These are phyloP conservation scores for Fagopyrum tataricum DNA, from an alignment of 148 eudicot genomes.

Conservation along the genomic window DNA sequence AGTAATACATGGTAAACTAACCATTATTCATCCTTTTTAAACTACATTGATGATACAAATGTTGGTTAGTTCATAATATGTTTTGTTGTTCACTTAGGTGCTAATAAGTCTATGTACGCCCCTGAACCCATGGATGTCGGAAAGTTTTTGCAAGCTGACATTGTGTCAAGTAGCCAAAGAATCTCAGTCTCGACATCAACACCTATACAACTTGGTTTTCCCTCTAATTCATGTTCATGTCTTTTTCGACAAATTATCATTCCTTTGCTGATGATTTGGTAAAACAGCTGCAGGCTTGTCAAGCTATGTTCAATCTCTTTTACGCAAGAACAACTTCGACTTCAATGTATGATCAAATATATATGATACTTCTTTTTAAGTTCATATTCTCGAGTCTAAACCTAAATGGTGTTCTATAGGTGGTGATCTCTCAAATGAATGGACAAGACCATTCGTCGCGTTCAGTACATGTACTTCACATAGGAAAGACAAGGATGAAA, in stretches of 20 bases:
- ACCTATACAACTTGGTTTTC: conserved; percentile 54
- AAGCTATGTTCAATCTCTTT: conserved; percentile 57
- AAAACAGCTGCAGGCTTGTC: conserved; percentile 68
- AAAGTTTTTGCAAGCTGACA: conserved; percentile 68
- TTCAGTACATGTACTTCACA: conserved; percentile 61
- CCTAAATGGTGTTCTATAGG: conserved; percentile 31
- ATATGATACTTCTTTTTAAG: not conserved
- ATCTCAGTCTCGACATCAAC: conserved; percentile 51
- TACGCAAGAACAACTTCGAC: conserved; percentile 55
- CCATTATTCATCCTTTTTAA: not conserved
- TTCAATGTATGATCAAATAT: conserved; percentile 43
- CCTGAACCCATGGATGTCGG: conserved; percentile 92
- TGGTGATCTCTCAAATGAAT: conserved; percentile 88
- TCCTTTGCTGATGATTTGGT: conserved; percentile 11
- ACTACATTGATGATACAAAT: too few species aligned
- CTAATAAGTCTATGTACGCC: conserved; percentile 83
- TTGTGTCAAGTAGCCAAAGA: conserved; percentile 54
- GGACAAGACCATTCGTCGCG: conserved; percentile 78
- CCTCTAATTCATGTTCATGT: not conserved
- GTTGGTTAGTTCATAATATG: not conserved
- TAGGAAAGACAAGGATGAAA: conserved; percentile 82
- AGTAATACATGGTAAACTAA: conserved; percentile 56
- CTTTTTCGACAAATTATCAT: not conserved
- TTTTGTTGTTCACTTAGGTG: conserved; percentile 40
- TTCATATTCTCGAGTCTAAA: not conserved